phyloP scores from a whole-genome alignment of 2,329 filamentous ascomycete species.

The Aspergillus ibericus region DNA sequence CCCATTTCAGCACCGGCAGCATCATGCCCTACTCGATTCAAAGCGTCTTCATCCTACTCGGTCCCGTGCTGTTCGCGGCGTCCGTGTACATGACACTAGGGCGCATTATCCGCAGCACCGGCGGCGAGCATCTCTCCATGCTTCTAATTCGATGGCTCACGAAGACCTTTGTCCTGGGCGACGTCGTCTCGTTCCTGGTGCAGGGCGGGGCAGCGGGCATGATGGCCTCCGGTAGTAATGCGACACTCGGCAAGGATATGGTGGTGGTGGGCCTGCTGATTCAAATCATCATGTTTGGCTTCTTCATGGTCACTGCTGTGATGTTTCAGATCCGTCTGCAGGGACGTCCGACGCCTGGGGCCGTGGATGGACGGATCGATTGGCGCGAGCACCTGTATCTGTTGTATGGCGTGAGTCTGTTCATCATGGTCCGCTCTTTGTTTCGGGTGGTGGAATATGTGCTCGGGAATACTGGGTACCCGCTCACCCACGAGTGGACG shows the following conservation, averaged over 20 bases:
- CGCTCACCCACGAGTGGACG: conserved; percentile 43
- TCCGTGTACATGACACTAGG: conserved; percentile 52
- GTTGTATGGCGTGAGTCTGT: conserved; percentile 22
- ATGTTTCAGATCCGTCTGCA: conserved; percentile 24
- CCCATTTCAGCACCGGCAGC: conserved; percentile 19
- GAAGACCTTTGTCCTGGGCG: conserved; percentile 49
- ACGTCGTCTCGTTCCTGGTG: conserved; percentile 50
- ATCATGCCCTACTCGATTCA: conserved; percentile 41
- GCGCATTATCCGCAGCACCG: conserved; percentile 43
- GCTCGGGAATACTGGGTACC: conserved; percentile 44
- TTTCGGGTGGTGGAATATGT: conserved; percentile 52
- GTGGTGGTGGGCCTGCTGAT: conserved; percentile 25
- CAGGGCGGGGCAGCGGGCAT: conserved; percentile 31
- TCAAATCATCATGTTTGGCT: conserved; percentile 27
- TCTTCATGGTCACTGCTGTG: conserved; percentile 24
- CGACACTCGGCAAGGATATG: background rate
- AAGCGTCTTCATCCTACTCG: conserved; percentile 48
- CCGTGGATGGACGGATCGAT: conserved; percentile 5
- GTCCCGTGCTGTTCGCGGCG: conserved; percentile 52
- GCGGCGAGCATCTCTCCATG: conserved; percentile 44
- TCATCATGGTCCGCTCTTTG: conserved; percentile 48
- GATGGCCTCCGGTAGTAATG: conserved; percentile 20
- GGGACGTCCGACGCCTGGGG: conserved; percentile 12
- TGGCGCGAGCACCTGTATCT: conserved; percentile 17
- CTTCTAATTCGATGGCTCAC: conserved; percentile 48